Percentiles rank a stretch among this genome's conserved stretches.
These are phyloP conservation scores for Alternaria sp. DNA, from an alignment of 2,329 filamentous ascomycete species.

Conservation along the genomic window DNA sequence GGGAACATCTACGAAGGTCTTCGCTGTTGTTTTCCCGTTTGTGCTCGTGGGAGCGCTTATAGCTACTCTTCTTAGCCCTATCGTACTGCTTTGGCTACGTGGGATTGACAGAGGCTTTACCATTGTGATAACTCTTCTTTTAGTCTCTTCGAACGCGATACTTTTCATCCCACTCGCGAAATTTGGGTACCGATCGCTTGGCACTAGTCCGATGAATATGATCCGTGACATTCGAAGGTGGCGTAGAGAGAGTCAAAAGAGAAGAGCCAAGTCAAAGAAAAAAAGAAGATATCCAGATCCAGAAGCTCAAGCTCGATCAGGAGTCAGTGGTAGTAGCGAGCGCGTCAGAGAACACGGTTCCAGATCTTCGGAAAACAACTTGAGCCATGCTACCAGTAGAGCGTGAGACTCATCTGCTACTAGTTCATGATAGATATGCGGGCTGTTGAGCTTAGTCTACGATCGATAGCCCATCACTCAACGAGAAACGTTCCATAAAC, in stretches of 20 bases:
- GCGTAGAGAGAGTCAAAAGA: background rate
- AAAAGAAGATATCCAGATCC: background rate
- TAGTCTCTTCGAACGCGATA: background rate
- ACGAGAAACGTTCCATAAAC: conserved; percentile 33
- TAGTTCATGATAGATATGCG: background rate
- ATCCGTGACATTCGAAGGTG: background rate
- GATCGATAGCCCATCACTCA: background rate
- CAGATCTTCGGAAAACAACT: background rate
- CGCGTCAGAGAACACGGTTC: background rate
- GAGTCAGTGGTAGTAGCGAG: background rate
- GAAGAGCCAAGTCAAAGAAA: background rate
- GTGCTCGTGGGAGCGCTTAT: background rate
- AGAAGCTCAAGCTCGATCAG: background rate
- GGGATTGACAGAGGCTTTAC: background rate
- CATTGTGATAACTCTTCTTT: background rate
- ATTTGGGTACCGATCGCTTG: background rate
- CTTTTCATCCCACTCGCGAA: background rate
- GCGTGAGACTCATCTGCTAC: background rate
- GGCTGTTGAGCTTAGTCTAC: background rate
- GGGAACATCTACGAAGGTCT: background rate
- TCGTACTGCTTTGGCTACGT: background rate
- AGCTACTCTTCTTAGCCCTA: background rate
- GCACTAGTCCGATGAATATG: background rate
- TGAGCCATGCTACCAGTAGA: background rate
- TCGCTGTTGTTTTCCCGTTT: background rate